Evolutionary conservation across 129 eudicot genomes (phyloP), one percentile per base, ranked within the genome.

Genomic region (Kitagawia praeruptora): DNA sequence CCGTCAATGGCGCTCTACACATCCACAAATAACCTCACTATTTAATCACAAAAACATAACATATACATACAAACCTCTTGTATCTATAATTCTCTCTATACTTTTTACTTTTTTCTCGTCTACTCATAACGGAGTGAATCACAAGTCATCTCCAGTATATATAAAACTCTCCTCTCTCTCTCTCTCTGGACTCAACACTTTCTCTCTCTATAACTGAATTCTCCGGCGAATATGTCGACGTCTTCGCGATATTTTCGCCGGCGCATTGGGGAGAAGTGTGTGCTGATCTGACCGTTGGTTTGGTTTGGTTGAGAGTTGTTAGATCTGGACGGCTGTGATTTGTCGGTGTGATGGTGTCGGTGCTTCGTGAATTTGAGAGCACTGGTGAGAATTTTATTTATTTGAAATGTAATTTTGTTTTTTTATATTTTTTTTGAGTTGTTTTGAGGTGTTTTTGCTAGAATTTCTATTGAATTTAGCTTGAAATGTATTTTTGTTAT

Each of bases 1-100:
- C 89, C 91, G 91, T 88, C 84, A 79, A 84, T 48, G 58, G 80
- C 87, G 86, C 89, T 58, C 67, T n/a, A 8, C 6, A 8, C 67
- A n/a, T 12, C 67, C 67, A 58, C 67, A 5, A 8, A 58, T 58
- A 23, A 8, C 25, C 25, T 23, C 28, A 23, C 66, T 56, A 56
- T 21, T n/a, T 58, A 58, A 58, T n/a, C 11, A n/a, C 67, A 58
- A 82, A 75, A 40, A 40, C 47, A 0, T n/a, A 9, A 71, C 45
- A 41, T 6, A 71, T n/a, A 38, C 34, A 31, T 31, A 21, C 4
- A 40, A 40, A 40, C 1, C 5, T 39, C 25, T 40, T 72, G 48
- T 61, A n/a, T 61, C 69, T 61, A 61, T 61, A 61, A 0, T 0
- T 28, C 74, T 67, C 74, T 11, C 42, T 1, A 28, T 1, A 45